Conservation (phyloP, 768 basidiomycete genomes). For the Trametes sanguinea region DNA sequence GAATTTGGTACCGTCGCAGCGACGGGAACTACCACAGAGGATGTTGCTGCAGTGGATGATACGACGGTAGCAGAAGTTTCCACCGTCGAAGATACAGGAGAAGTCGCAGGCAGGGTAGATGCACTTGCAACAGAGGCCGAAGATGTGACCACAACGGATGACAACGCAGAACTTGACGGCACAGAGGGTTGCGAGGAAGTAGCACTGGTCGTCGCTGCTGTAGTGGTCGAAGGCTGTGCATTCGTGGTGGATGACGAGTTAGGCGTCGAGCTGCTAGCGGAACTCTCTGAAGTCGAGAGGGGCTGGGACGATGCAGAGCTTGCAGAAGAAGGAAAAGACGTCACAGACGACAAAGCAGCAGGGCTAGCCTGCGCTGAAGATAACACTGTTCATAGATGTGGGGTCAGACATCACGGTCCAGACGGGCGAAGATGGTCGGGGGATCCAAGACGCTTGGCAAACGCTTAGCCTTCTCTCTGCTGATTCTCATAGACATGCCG, state of each 20-base stretch:
- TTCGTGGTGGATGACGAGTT: not conserved
- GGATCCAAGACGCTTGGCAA: not conserved
- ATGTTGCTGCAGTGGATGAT: not conserved
- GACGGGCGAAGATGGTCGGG: not conserved
- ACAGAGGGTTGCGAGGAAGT: not conserved
- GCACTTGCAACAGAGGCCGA: not conserved
- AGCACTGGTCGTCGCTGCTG: not conserved
- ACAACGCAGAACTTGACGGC: not conserved
- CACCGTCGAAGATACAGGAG: not conserved
- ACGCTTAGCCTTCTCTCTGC: not conserved
- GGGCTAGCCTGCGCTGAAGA: conserved; percentile 22
- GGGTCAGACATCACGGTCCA: not conserved
- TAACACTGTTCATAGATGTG: not conserved
- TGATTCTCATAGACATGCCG: not conserved
- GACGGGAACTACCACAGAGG: not conserved
- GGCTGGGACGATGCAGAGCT: not conserved
- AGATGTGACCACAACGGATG: not conserved
- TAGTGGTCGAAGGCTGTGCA: not conserved
- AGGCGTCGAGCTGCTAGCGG: not conserved
- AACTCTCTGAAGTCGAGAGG: not conserved
- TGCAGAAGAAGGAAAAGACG: conserved; percentile 6
- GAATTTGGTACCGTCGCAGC: not conserved
- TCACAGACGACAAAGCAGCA: conserved; percentile 20
- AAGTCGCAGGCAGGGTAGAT: not conserved
- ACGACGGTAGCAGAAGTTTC: not conserved